Percentiles rank a stretch among this genome's conserved stretches.
phyloP scores from a whole-genome alignment of 176 grass and related monocot genomes.

The Stipa capillata region DNA sequence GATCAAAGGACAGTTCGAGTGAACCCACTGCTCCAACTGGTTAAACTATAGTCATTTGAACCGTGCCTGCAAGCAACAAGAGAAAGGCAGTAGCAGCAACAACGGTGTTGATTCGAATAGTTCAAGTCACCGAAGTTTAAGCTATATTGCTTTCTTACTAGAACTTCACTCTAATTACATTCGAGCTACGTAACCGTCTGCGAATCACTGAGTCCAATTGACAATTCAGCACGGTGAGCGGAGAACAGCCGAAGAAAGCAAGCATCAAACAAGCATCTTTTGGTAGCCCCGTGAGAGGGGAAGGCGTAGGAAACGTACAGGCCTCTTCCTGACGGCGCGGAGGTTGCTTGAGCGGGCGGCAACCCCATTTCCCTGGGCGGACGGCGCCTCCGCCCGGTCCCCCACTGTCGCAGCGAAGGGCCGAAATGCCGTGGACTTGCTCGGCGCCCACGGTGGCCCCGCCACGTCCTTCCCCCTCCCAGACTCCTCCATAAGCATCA shows the following conservation, averaged over 20 bases:
- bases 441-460: conserved; percentile 32
- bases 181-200: not conserved
- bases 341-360: conserved; percentile 35
- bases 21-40: not conserved
- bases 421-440: conserved; percentile 39
- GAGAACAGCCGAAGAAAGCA: conserved; percentile 4
- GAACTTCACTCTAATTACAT: not conserved
- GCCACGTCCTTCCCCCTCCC: conserved; percentile 8
- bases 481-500: conserved; percentile 27
- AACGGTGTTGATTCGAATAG: not conserved
- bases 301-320: conserved; percentile 60
- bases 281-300: conserved; percentile 19
- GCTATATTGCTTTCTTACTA: conserved; percentile 12
- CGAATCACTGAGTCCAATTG: conserved; percentile 7
- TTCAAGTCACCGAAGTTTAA: not conserved
- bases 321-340: conserved; percentile 44
- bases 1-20: not conserved
- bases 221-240: not conserved
- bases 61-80: conserved; percentile 20
- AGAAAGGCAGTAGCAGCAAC: not conserved
- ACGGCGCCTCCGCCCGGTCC: conserved; percentile 4
- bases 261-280: conserved; percentile 27
- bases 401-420: conserved; percentile 3
- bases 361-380: conserved; percentile 18
- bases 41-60: conserved; percentile 18